phyloP scores from a whole-genome alignment of 2,329 filamentous ascomycete species.

The Huntiella bhutanensis region DNA sequence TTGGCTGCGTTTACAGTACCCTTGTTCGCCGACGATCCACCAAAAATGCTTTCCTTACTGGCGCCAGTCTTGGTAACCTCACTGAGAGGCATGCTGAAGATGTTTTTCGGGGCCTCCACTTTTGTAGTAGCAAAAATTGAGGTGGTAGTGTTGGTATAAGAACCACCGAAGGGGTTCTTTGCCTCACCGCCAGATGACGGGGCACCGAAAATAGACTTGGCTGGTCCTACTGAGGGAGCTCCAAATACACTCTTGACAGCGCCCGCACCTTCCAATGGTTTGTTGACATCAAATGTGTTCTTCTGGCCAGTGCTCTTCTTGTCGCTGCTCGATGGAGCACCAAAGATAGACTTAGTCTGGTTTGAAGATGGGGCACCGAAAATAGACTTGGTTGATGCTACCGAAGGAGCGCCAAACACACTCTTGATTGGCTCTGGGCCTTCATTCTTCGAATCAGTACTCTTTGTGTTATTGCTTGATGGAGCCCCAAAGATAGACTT shows the following conservation, averaged over 20 bases:
- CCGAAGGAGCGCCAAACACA: slow-evolving; percentile 12
- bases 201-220: slow-evolving; percentile 2
- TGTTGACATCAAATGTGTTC: no score
- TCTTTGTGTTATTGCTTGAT: not conserved
- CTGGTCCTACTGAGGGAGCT: slow-evolving; percentile 12
- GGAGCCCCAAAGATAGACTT: slow-evolving; percentile 7
- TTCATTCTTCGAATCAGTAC: not conserved
- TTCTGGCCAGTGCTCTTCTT: not conserved
- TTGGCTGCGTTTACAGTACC: not conserved
- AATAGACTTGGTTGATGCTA: slow-evolving; percentile 3
- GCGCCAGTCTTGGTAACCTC: not conserved
- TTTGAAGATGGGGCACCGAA: not conserved
- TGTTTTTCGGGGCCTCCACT: not conserved
- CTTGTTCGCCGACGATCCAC: slow-evolving; percentile 12
- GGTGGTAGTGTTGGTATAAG: not conserved
- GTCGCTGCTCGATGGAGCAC: not conserved
- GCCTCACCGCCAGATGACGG: not conserved
- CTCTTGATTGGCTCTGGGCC: slow-evolving; percentile 19
- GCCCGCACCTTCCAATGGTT: slow-evolving; percentile 13
- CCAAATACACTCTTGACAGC: slow-evolving; percentile 17
- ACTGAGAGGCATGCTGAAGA: slow-evolving; percentile 1
- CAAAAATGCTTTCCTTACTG: slow-evolving; percentile 9
- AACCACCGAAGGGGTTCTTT: not conserved
- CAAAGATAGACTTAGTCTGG: not conserved
- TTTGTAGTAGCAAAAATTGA: slow-evolving; percentile 2